These are phyloP conservation scores for Baorangia bicolor DNA, from an alignment of 768 basidiomycete species.

Conservation along the genomic window DNA sequence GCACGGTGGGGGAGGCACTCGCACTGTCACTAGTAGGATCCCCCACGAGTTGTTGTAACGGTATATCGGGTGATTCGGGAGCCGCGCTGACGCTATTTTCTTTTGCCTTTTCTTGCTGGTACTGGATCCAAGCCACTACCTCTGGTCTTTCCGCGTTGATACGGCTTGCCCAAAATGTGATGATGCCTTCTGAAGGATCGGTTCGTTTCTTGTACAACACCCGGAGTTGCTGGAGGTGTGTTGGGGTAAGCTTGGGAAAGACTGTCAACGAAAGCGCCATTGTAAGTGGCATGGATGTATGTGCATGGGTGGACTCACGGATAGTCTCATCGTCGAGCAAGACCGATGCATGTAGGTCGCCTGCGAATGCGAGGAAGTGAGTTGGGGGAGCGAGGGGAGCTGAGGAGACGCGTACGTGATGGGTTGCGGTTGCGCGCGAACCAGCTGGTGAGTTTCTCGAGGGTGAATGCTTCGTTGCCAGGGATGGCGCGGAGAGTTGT, in stretches of 20 bases:
- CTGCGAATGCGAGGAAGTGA: not conserved
- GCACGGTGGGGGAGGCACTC: constrained; percentile 17
- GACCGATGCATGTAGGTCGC: not conserved
- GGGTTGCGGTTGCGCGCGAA: constrained; percentile 21
- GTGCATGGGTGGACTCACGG: constrained; percentile 16
- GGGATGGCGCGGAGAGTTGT: constrained; percentile 15
- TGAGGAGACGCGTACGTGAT: not conserved
- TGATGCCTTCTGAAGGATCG: constrained; percentile 20
- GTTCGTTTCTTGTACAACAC: constrained; percentile 13
- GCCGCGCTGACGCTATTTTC: not conserved
- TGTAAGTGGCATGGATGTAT: constrained; percentile 4
- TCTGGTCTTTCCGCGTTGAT: constrained; percentile 20
- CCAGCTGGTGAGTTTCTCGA: constrained; percentile 21
- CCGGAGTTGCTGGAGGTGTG: constrained; percentile 24
- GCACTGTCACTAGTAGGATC: not conserved
- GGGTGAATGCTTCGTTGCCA: constrained; percentile 20
- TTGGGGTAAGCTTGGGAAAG: constrained; percentile 26
- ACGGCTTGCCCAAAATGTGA: constrained; percentile 28
- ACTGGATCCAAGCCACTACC: constrained; percentile 26
- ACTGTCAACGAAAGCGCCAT: constrained; percentile 7
- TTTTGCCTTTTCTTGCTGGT: constrained; percentile 29
- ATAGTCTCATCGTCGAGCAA: constrained; percentile 26
- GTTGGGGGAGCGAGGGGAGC: not conserved
- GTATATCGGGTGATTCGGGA: constrained; percentile 15
- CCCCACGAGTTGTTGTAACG: not conserved